Evolutionary conservation across 139 green algal genomes (phyloP), one percentile per base, ranked within the genome.

Genomic region (Yamagishiella unicocca): DNA sequence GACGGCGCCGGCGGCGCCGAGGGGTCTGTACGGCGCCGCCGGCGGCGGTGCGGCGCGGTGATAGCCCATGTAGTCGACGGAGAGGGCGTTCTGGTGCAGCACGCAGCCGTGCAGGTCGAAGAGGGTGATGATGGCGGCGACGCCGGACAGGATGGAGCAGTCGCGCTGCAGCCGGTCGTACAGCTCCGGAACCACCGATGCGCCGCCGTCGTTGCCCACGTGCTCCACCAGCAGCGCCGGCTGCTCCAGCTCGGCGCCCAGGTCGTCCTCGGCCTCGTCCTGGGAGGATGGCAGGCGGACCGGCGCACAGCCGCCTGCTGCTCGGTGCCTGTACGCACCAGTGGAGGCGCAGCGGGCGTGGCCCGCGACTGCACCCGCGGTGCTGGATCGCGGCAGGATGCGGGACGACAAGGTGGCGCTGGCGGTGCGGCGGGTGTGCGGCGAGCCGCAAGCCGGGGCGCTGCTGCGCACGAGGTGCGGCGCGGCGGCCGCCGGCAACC

Each of bases 141-240:
- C 79, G 79, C 61, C 12, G 12, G 61, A 76, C 4, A 85, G 79
- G 79, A 85, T 85, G 55, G 79, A 85, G 61, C 62, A 75, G 79
- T 85, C 79, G 29, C 79, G 79, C 61, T 85, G 79, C 55, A 85
- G 43, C 17, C 79, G 42, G 31, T 85, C 61, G 29, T 64, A 64
- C 40, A 85, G n/a, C 43, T 74, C 79, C 12, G 58, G 61, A 0
- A 43, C 40, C 42, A 35, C 27, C 25, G 54, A 35, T 22, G 19
- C 35, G 22, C 3, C 40, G 12, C 53, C 1, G 54, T 71, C 61
- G 31, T 10, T 21, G 40, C 79, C 54, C 10, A 75, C 27, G 42
- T 85, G 79, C 79, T 85, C 79, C n/a, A 85, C 27, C 38, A 85
- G 29, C 19, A 85, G 42, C 29, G 29, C 79, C n/a, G 62, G 61